These are phyloP conservation scores for Candida ulmi DNA, from an alignment of 805 yeast genomes.

Conservation along the genomic window DNA sequence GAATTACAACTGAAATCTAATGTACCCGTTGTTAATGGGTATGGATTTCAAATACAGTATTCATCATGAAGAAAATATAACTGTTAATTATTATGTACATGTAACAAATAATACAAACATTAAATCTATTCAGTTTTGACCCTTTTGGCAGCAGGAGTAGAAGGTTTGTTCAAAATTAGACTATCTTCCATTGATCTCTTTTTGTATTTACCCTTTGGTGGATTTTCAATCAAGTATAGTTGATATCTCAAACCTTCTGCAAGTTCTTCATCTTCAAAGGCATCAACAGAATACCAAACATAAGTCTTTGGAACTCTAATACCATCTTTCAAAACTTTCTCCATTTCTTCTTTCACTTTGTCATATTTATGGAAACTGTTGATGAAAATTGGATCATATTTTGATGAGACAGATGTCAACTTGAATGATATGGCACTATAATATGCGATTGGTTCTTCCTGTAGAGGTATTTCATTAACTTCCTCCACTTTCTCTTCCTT, in stretches of 20 bases:
- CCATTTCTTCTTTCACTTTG: slow-evolving; percentile 58
- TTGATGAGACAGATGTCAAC: slow-evolving; percentile 57
- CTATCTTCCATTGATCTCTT: slow-evolving; percentile 14
- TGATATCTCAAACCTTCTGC: slow-evolving; percentile 61
- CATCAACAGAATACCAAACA: slow-evolving; percentile 83
- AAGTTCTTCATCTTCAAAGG: slow-evolving; percentile 57
- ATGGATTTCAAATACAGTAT: slow-evolving; percentile 60
- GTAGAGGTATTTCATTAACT: slow-evolving; percentile 14
- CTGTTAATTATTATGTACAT: too few relatives aligned
- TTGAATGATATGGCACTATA: slow-evolving; percentile 63
- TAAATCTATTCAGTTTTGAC: background rate
- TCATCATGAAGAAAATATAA: slow-evolving; percentile 34
- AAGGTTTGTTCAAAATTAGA: background rate
- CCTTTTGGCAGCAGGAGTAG: background rate
- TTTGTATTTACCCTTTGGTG: slow-evolving; percentile 30
- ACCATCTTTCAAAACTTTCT: slow-evolving; percentile 52
- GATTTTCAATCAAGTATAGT: slow-evolving; percentile 47
- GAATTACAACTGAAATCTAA: slow-evolving; percentile 40
- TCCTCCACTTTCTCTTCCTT: slow-evolving; percentile 18
- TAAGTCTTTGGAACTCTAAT: slow-evolving; percentile 53
- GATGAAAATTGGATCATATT: slow-evolving; percentile 56
- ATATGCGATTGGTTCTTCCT: slow-evolving; percentile 31
- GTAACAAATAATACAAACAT: slow-evolving; percentile 3
- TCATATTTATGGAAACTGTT: slow-evolving; percentile 59
- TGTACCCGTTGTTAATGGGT: slow-evolving; percentile 41